phyloP scores from a whole-genome alignment of 176 grass and related monocot species.

The Triticum turgidum region DNA sequence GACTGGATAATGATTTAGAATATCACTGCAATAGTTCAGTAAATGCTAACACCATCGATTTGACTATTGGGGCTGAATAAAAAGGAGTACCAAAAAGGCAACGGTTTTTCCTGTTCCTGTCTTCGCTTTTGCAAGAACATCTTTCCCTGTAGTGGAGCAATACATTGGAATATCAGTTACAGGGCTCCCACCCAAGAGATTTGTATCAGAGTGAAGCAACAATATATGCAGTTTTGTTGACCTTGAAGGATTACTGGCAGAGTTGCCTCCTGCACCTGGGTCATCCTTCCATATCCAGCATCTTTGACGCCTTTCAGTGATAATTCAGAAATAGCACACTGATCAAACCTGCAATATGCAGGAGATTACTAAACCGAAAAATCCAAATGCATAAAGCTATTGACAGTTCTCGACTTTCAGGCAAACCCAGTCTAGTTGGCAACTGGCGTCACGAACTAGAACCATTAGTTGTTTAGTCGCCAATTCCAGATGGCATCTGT shows the following conservation, averaged over 20 bases:
- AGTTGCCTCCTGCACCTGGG: slow-evolving; percentile 69
- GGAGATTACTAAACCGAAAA: not conserved
- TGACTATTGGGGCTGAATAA: slow-evolving; percentile 16
- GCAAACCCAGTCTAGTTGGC: not conserved
- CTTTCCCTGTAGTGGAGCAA: slow-evolving; percentile 59
- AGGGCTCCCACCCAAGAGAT: not conserved
- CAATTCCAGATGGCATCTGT: not conserved
- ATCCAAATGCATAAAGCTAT: not conserved
- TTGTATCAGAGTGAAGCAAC: not conserved
- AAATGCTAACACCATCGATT: slow-evolving; percentile 15
- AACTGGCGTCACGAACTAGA: not conserved
- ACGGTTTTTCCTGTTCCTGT: slow-evolving; percentile 98
- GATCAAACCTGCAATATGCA: slow-evolving; percentile 59
- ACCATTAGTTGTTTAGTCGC: not conserved
- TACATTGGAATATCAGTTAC: slow-evolving; percentile 1
- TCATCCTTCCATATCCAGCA: slow-evolving; percentile 86
- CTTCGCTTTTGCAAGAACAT: slow-evolving; percentile 99
- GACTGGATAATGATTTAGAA: slow-evolving; percentile 8
- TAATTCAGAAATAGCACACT: slow-evolving; percentile 56
- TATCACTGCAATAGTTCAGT: slow-evolving; percentile 15
- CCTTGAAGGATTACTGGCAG: slow-evolving; percentile 69
- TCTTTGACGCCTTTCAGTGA: slow-evolving; percentile 56
- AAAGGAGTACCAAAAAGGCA: slow-evolving; percentile 85
- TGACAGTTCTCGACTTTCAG: not conserved
- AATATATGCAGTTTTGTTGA: slow-evolving; percentile 15